These are phyloP conservation scores for Lentinula sp. DNA, from an alignment of 768 basidiomycete species.

Conservation along the genomic window DNA sequence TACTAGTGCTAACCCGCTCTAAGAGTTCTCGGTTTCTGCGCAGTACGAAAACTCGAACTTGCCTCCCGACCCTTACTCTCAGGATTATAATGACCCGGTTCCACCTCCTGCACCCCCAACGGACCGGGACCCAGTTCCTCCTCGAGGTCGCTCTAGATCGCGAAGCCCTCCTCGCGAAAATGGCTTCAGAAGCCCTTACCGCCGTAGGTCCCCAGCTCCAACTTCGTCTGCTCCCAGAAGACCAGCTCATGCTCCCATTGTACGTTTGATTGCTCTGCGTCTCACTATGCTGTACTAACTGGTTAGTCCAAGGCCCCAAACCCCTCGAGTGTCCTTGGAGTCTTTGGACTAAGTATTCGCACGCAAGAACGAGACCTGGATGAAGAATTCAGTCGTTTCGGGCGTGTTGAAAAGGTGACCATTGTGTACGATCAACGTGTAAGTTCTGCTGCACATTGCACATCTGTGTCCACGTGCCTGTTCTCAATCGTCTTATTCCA, in stretches of 20 bases:
- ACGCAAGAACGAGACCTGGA: constrained; percentile 92
- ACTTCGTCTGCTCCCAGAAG: constrained; percentile 44
- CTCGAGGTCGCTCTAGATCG: constrained; percentile 66
- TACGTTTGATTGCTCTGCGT: constrained; percentile 30
- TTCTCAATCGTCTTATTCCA: constrained; percentile 18
- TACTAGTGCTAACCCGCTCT: neutral
- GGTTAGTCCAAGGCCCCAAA: constrained; percentile 66
- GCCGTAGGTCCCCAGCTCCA: constrained; percentile 46
- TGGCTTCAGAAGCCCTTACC: constrained; percentile 53
- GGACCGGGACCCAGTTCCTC: constrained; percentile 49
- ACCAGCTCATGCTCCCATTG: constrained; percentile 68
- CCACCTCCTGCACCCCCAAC: constrained; percentile 45
- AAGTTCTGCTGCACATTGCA: constrained; percentile 25
- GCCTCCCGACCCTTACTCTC: constrained; percentile 75
- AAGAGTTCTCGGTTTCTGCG: constrained; percentile 7
- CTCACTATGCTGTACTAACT: neutral
- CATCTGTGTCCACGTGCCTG: neutral
- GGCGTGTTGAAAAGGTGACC: constrained; percentile 89
- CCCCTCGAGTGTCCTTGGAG: constrained; percentile 85
- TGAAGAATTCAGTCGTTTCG: constrained; percentile 86
- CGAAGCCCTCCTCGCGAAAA: constrained; percentile 52
- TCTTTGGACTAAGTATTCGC: constrained; percentile 97
- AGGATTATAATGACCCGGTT: constrained; percentile 59
- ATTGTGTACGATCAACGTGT: constrained; percentile 97
- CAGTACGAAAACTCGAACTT: constrained; percentile 61